Percentiles rank a stretch among this genome's conserved stretches.
These are phyloP conservation scores for Bassia scoparia DNA, from an alignment of 148 eudicot genomes.

Conservation along the genomic window DNA sequence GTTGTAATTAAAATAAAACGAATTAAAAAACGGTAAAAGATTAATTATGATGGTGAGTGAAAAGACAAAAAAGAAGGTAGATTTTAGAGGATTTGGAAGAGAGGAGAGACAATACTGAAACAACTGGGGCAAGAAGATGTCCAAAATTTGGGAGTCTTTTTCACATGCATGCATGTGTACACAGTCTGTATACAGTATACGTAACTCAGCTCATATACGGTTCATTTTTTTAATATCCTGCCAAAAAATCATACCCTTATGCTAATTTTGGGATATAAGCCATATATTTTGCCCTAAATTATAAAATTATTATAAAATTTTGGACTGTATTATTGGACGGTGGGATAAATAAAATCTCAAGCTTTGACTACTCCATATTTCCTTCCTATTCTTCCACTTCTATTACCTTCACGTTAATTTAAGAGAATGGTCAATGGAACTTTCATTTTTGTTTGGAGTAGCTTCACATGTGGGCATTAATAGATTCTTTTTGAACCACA, in stretches of 20 bases:
- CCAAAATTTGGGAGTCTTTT: constrained; percentile 29
- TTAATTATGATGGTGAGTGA: not conserved
- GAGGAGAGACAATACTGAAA: constrained; percentile 10
- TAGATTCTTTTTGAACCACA: too few species aligned
- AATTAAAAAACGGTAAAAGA: not conserved
- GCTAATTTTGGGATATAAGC: not conserved
- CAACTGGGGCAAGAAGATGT: constrained; percentile 14
- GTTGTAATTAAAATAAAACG: too few species aligned
- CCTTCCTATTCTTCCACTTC: not conserved
- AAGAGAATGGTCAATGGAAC: not conserved
- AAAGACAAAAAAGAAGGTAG: constrained; percentile 5
- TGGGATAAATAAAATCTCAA: not conserved
- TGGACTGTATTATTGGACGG: not conserved
- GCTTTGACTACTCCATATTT: not conserved
- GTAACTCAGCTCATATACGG: constrained; percentile 1
- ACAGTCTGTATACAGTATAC: constrained; percentile 8
- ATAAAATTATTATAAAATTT: not conserved
- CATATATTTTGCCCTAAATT: not conserved
- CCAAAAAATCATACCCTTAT: not conserved
- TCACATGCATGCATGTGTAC: constrained; percentile 21
- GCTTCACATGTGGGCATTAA: too few species aligned
- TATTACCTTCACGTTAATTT: not conserved
- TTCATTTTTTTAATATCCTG: not conserved
- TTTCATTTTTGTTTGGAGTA: too few species aligned
- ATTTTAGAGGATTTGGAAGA: constrained; percentile 17